These are phyloP conservation scores for Annulohypoxylon nitens DNA, from an alignment of 495 filamentous ascomycete genomes.

Conservation along the genomic window DNA sequence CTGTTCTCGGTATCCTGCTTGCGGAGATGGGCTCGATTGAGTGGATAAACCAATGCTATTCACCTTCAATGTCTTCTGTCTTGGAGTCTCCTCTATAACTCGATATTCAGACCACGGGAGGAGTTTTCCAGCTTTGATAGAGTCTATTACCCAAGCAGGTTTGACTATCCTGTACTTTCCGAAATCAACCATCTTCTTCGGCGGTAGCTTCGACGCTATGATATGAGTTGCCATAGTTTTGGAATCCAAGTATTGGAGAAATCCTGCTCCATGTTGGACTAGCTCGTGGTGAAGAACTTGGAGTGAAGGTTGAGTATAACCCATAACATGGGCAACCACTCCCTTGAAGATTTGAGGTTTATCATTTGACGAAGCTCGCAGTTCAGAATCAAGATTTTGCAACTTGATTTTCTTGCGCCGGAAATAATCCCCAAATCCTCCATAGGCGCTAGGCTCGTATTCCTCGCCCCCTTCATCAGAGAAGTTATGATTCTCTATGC, in stretches of 20 bases:
- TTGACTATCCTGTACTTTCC: constrained; percentile 89
- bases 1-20: constrained; percentile 77
- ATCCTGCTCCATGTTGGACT: constrained; percentile 90
- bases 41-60: constrained; percentile 76
- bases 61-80: constrained; percentile 79
- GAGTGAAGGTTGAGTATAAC: constrained; percentile 91
- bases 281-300: constrained; percentile 88
- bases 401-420: constrained; percentile 95
- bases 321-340: constrained; percentile 89
- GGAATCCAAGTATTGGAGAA: constrained; percentile 93
- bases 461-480: constrained; percentile 84
- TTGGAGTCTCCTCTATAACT: constrained; percentile 82
- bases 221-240: constrained; percentile 97
- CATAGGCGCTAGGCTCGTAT: constrained; percentile 88
- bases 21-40: constrained; percentile 66
- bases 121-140: constrained; percentile 80
- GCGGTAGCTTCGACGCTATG: constrained; percentile 88
- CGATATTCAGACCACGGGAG: constrained; percentile 88
- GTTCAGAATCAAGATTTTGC: constrained; percentile 88
- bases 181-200: constrained; percentile 92
- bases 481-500: constrained; percentile 78
- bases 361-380: constrained; percentile 72
- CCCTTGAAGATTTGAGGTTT: constrained; percentile 90
- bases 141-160: constrained; percentile 96
- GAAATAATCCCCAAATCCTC: constrained; percentile 90